Conservation (phyloP, 257 asterid species). For the Voacanga thouarsii region DNA sequence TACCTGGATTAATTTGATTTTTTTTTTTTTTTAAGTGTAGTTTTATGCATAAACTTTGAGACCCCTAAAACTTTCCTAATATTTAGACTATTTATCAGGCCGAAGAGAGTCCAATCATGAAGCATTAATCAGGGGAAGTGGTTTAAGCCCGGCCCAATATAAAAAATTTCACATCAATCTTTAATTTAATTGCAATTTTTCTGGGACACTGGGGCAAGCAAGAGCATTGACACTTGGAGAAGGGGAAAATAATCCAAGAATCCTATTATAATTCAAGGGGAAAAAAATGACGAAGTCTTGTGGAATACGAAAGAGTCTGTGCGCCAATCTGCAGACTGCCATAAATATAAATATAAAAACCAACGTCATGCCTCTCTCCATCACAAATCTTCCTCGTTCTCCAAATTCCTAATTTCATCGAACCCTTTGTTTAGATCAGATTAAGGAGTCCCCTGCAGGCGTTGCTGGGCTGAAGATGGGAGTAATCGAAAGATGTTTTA, state of each 20-base stretch:
- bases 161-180: too few species aligned
- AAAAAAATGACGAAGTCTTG: not conserved
- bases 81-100: too few species aligned
- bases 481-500: not conserved
- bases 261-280: too few species aligned
- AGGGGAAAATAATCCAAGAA: not conserved
- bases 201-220: not conserved
- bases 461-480: slow-evolving; percentile 10
- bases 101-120: too few species aligned
- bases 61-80: too few species aligned
- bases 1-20: too few species aligned
- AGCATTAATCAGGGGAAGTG: too few species aligned
- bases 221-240: slow-evolving; percentile 2
- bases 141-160: too few species aligned
- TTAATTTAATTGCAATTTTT: too few species aligned
- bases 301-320: not conserved
- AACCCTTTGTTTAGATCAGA: not conserved
- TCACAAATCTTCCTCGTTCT: not conserved
- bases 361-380: not conserved
- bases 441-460: not conserved
- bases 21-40: too few species aligned
- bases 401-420: not conserved
- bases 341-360: not conserved
- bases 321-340: not conserved
- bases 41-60: too few species aligned